Evolutionary conservation across 2,329 filamentous ascomycete species (phyloP).

Genomic region (Delphinella strobiligena): DNA sequence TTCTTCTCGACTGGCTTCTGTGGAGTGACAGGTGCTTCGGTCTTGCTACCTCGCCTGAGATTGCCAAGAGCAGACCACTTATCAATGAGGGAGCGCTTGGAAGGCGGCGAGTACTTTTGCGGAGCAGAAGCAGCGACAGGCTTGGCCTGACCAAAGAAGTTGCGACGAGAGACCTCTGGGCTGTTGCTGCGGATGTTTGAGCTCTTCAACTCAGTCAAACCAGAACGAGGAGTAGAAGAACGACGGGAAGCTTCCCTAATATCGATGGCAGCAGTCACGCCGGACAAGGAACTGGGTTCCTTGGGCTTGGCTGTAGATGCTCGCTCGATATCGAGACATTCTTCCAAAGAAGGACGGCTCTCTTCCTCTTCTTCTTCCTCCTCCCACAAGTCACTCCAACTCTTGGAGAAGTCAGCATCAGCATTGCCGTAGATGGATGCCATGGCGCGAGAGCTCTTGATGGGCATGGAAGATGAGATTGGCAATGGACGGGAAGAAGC

Average conservation of each 20-base stretch:
- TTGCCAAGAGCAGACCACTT: conserved; percentile 88
- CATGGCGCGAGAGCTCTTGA: conserved; percentile 50
- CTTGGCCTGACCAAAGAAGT: conserved; percentile 16
- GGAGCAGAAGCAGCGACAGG: conserved; percentile 19
- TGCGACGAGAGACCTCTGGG: conserved; percentile 7
- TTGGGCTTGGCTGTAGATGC: conserved; percentile 38
- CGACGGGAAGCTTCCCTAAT: conserved; percentile 37
- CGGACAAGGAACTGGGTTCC: conserved; percentile 35
- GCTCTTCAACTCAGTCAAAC: conserved; percentile 43
- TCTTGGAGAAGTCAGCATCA: conserved; percentile 79
- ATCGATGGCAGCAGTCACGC: conserved; percentile 11
- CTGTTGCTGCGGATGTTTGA: conserved; percentile 31
- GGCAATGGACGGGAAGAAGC: conserved; percentile 54
- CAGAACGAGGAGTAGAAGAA: conserved; percentile 37
- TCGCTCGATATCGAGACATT: conserved; percentile 26
- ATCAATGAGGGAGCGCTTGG: conserved; percentile 56
- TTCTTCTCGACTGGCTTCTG: conserved; percentile 20
- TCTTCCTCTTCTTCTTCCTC: conserved; percentile 73
- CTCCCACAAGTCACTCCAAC: conserved; percentile 98
- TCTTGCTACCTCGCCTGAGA: conserved; percentile 56
- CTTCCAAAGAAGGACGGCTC: conserved; percentile 31
- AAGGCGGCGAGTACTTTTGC: conserved; percentile 48
- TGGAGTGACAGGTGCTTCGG: conserved; percentile 12
- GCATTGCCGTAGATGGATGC: conserved; percentile 69
- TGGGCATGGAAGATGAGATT: conserved; percentile 59